phyloP scores from a whole-genome alignment of 2,329 filamentous ascomycete genomes.

The Pyrenophora seminiperda region DNA sequence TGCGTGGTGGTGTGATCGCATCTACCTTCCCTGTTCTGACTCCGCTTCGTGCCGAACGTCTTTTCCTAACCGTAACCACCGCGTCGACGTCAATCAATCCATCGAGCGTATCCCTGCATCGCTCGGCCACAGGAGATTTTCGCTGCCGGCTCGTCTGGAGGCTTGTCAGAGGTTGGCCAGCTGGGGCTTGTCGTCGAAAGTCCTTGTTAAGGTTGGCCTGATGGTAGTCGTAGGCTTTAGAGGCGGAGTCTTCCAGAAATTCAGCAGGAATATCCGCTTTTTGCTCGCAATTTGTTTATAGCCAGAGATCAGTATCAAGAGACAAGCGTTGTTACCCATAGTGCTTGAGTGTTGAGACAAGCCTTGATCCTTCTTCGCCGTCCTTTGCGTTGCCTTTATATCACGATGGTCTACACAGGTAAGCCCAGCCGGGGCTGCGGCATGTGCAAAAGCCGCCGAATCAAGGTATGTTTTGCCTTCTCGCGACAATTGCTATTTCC shows the following conservation, averaged over 20 bases:
- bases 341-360: constrained; percentile 3
- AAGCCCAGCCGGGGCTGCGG: constrained; percentile 64
- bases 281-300: constrained; percentile 14
- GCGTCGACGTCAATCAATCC: constrained; percentile 12
- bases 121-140: constrained; percentile 12
- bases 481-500: constrained; percentile 10
- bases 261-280: constrained; percentile 5
- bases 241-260: constrained; percentile 31
- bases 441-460: constrained; percentile 73
- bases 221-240: constrained; percentile 32
- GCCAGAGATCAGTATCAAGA: not conserved
- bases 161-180: constrained; percentile 16
- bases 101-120: constrained; percentile 13
- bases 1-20: constrained; percentile 19
- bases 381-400: constrained; percentile 17
- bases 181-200: constrained; percentile 13
- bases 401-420: constrained; percentile 49
- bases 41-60: constrained; percentile 4
- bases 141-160: constrained; percentile 9
- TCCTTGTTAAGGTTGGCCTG: constrained; percentile 21
- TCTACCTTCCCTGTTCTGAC: constrained; percentile 14
- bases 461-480: constrained; percentile 63
- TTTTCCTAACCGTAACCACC: not conserved
- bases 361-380: constrained; percentile 13
- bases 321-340: not conserved